These are phyloP conservation scores for Lipomyces yamadae DNA, from an alignment of 805 yeast species.

Conservation along the genomic window DNA sequence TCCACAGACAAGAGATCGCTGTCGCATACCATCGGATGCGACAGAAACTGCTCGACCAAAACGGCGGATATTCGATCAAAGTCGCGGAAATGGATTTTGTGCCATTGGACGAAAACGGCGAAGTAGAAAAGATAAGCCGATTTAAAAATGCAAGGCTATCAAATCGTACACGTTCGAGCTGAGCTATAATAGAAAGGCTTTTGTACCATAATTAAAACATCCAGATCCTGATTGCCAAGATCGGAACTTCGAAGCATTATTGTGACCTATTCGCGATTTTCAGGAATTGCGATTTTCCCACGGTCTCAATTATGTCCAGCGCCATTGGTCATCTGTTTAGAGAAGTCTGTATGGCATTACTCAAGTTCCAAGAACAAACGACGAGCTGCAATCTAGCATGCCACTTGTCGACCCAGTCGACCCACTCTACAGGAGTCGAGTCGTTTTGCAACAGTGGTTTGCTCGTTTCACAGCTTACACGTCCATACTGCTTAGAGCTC, in stretches of 20 bases:
- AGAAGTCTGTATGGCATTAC: not conserved
- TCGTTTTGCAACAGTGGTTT: slow-evolving; percentile 2
- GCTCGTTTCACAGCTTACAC: slow-evolving; percentile 28
- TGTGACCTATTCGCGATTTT: not conserved
- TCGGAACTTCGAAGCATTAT: not conserved
- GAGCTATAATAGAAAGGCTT: not conserved
- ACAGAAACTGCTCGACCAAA: slow-evolving; percentile 43
- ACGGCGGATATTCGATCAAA: slow-evolving; percentile 46
- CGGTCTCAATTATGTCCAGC: not conserved
- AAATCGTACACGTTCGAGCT: not conserved
- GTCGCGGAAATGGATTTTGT: slow-evolving; percentile 60
- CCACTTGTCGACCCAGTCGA: slow-evolving; percentile 1
- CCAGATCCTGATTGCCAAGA: not conserved
- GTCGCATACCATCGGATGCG: slow-evolving; percentile 46
- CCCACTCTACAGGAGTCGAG: not conserved
- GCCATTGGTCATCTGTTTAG: not conserved
- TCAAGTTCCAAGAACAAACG: slow-evolving; percentile 20
- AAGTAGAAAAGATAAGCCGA: slow-evolving; percentile 60
- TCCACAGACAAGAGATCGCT: slow-evolving; percentile 38
- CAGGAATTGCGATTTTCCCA: not conserved
- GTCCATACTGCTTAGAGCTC: not conserved
- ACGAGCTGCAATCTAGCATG: slow-evolving; percentile 22
- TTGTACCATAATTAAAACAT: not conserved
- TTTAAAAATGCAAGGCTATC: slow-evolving; percentile 57
- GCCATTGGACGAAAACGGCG: slow-evolving; percentile 66